Evolutionary conservation across 306 rosid species (phyloP), one percentile per base, ranked within the genome.

Genomic region (Trichosanthes truncata): DNA sequence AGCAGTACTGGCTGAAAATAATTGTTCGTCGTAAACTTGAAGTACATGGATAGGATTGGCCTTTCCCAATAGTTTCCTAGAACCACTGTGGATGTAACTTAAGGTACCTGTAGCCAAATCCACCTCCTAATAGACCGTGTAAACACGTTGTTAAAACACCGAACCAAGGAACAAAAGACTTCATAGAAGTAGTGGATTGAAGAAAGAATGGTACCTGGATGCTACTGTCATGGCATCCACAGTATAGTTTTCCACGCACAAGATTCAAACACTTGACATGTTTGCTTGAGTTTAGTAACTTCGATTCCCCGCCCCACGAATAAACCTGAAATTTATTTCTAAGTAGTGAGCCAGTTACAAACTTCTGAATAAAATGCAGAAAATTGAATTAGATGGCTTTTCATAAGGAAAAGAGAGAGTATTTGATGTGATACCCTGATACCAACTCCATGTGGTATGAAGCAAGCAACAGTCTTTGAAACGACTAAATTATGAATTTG

Each of bases 171-270:
- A 69, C 63, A 48, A 67, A 31, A 18, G 8, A 33, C 49, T 20
- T 36, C 55, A 46, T 45, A 10, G 17, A 77, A 36, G 36, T 25
- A 29, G 21, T 14, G 15, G 31, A 31, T 29, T 9, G 63, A 68
- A 69, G 57, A 72, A 35, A 46, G 20, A 77, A 81, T 53, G 14
- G 74, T 89, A 92, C 98, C 93, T 94, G 97, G 86, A 95, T 86
- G 79, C 92, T 91, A 62, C 83, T 88, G 62, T 95, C 98, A 15
- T 91, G 92, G 85, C 98, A 92, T 84, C 97, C 97, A 60, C 98
- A 95, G 75, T 85, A 92, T 23, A 95, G 83, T 85, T 82, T 92
- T 48, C 91, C 93, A 1, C 74, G 66, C 43, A 76, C 84, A 74
- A 89, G 90, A 84, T 89, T 85, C 89, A 95, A 87, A 83, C 91